phyloP scores from a whole-genome alignment of 116 monocot species.

The Zostera marina region DNA sequence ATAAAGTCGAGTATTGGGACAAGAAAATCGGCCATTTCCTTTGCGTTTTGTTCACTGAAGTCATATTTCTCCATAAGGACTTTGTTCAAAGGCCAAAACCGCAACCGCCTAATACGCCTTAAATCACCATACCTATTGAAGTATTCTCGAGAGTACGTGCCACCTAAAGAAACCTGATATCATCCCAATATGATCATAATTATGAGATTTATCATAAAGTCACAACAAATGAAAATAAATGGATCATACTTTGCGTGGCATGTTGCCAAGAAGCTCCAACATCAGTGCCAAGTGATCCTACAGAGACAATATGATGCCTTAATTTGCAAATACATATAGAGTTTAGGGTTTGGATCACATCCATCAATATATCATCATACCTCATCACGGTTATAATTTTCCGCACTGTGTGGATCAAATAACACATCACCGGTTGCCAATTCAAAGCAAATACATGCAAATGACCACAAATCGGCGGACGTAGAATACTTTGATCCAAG shows the following conservation, averaged over 20 bases:
- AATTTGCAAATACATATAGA: neutral
- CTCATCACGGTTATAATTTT: constrained; percentile 94
- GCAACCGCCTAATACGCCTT: constrained; percentile 78
- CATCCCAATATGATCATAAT: neutral
- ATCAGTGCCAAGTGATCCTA: constrained; percentile 94
- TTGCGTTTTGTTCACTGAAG: constrained; percentile 54
- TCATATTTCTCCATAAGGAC: constrained; percentile 88
- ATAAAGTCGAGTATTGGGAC: constrained; percentile 72
- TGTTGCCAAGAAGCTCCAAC: constrained; percentile 98
- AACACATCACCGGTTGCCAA: constrained; percentile 91
- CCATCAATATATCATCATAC: constrained; percentile 25
- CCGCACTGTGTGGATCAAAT: constrained; percentile 94
- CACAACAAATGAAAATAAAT: neutral
- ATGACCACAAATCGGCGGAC: constrained; percentile 92
- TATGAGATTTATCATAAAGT: neutral
- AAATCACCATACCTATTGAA: constrained; percentile 89
- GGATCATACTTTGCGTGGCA: constrained; percentile 67
- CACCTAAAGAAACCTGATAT: constrained; percentile 73
- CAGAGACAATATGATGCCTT: neutral
- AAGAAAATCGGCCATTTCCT: constrained; percentile 55
- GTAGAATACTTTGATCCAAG: constrained; percentile 95
- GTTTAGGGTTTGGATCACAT: neutral
- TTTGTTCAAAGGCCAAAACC: constrained; percentile 85
- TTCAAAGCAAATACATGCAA: constrained; percentile 96
- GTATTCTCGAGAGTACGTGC: constrained; percentile 82